A percentile compares a stretch with the other conserved stretches of the same genome.
Conservation (phyloP, 306 rosid species). For the Fagus sylvatica region DNA sequence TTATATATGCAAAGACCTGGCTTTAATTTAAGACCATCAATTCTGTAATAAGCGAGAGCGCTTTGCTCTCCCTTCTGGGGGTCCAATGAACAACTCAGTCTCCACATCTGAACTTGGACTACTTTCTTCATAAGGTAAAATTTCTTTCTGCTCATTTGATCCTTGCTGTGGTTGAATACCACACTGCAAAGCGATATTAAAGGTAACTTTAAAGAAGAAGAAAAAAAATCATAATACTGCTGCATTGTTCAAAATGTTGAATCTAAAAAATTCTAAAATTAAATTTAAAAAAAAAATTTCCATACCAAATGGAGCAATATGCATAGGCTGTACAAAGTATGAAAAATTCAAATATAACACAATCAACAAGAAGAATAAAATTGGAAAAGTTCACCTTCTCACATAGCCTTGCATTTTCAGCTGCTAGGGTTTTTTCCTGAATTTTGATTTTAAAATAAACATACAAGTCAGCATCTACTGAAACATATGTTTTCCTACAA, state of each 20-base stretch:
- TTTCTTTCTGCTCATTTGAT: conserved; percentile 29
- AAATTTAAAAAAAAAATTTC: not conserved
- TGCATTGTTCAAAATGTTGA: not conserved
- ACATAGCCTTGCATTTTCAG: conserved; percentile 60
- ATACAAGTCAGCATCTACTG: conserved; percentile 12
- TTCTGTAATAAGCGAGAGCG: conserved; percentile 17
- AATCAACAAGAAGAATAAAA: not conserved
- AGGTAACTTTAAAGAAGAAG: not conserved
- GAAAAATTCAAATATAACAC: not conserved
- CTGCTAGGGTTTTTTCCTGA: conserved; percentile 62
- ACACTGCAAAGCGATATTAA: conserved; percentile 29
- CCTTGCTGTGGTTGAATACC: conserved; percentile 17
- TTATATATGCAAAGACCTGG: conserved; percentile 15
- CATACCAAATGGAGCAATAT: not conserved
- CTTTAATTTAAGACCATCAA: conserved; percentile 12
- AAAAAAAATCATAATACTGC: not conserved
- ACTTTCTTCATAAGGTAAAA: conserved; percentile 36
- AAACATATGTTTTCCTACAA: too few relatives aligned
- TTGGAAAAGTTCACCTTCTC: conserved; percentile 54
- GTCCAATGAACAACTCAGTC: conserved; percentile 81
- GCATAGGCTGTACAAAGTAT: not conserved
- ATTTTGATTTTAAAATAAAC: conserved; percentile 1
- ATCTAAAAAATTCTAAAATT: not conserved
- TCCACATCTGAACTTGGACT: conserved; percentile 71
- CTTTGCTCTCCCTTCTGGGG: conserved; percentile 53